Conservation (phyloP, 2,329 filamentous ascomycete genomes). For the Curvularia verruculosa region DNA sequence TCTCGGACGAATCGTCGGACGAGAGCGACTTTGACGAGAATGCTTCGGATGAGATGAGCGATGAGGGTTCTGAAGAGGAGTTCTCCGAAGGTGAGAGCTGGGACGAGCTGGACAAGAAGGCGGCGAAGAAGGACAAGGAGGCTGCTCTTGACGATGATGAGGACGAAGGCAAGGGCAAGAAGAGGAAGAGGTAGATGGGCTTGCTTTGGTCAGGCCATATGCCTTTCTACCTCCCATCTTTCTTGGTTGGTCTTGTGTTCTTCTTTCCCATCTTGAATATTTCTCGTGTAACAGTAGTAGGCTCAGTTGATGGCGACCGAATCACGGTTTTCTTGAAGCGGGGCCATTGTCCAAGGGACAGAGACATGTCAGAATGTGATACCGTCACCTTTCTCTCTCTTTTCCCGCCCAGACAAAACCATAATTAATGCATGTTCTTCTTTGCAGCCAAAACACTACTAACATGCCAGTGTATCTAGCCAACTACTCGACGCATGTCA, state of each 20-base stretch:
- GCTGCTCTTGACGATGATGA: conserved; percentile 60
- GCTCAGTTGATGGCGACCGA: background rate
- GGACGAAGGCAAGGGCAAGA: conserved; percentile 67
- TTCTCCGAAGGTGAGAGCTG: conserved; percentile 74
- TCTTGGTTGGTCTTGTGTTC: background rate
- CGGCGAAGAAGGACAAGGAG: conserved; percentile 66
- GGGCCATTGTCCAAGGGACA: background rate
- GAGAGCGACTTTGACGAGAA: conserved; percentile 95
- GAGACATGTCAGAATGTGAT: background rate
- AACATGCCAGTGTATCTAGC: background rate
- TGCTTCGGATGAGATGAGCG: conserved; percentile 79
- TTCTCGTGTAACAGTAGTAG: background rate
- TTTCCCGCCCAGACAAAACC: background rate
- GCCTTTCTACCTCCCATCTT: background rate
- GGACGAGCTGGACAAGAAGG: conserved; percentile 94
- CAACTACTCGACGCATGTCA: background rate
- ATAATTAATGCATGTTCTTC: background rate
- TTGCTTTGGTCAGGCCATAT: background rate
- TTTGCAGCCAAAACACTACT: background rate
- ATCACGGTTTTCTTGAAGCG: background rate
- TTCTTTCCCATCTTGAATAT: background rate
- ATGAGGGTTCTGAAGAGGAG: conserved; percentile 64
- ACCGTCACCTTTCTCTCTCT: background rate
- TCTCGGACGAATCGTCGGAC: conserved; percentile 77
- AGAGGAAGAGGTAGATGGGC: conserved; percentile 60